A percentile compares a stretch with the other conserved stretches of the same genome.
phyloP scores from a whole-genome alignment of 2,329 filamentous ascomycete species.

The Podosphaera aphanis region DNA sequence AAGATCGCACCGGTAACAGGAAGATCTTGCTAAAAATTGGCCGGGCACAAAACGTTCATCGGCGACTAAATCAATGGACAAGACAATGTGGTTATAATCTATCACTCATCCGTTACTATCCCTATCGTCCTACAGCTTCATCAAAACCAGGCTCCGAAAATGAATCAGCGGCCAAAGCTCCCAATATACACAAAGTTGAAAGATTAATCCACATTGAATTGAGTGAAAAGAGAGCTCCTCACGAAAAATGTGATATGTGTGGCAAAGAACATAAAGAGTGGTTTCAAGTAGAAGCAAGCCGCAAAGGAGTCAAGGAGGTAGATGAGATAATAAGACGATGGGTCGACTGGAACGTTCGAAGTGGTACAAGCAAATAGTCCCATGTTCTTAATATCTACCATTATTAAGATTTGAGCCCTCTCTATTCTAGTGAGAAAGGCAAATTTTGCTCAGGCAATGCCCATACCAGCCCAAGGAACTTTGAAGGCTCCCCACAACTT shows the following conservation, averaged over 20 bases:
- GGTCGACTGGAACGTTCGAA: conserved; percentile 41
- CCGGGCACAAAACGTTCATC: conserved; percentile 59
- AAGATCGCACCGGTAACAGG: conserved; percentile 19
- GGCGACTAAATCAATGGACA: conserved; percentile 79
- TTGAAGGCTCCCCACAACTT: no score
- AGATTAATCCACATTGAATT: conserved; percentile 77
- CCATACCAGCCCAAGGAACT: no score
- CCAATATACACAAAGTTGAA: conserved; percentile 72
- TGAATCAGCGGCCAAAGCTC: conserved; percentile 42
- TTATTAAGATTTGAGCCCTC: no score
- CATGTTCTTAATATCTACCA: no score
- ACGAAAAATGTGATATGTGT: conserved; percentile 46
- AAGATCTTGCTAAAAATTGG: conserved; percentile 49
- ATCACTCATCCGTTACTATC: conserved; percentile 76
- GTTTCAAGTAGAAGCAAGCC: conserved; percentile 69
- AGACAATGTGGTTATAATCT: conserved; percentile 79
- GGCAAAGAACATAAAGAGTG: conserved; percentile 77
- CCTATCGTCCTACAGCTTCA: conserved; percentile 30
- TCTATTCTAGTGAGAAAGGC: no score
- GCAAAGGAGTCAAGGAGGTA: conserved; percentile 42
- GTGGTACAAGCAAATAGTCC: background rate
- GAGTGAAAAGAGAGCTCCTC: conserved; percentile 31
- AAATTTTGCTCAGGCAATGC: no score
- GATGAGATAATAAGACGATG: conserved; percentile 61
- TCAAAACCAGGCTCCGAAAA: conserved; percentile 6